Percentiles rank a stretch among this genome's conserved stretches.
Evolutionary conservation across 257 asterid genomes (phyloP).

Genomic region (Penstemon barbatus): DNA sequence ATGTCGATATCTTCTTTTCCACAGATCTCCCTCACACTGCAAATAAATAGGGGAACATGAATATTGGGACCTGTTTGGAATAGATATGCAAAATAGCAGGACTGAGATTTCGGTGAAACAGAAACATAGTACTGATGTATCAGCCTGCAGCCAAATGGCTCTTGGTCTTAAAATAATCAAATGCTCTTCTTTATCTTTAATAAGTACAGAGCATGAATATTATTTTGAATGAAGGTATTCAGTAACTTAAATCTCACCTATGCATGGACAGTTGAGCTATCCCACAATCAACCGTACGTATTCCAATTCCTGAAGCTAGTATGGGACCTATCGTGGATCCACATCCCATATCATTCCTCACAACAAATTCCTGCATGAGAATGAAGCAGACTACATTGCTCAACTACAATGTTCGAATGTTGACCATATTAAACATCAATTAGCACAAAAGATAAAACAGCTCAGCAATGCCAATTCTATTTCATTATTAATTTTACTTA

Average conservation of each 20-base stretch:
- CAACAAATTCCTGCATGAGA: slow-evolving; percentile 74
- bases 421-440: slow-evolving; percentile 7
- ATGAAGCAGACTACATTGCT: slow-evolving; percentile 13
- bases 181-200: slow-evolving; percentile 3
- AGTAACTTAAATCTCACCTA: slow-evolving; percentile 49
- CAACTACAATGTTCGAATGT: slow-evolving; percentile 1
- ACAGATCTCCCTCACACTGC: slow-evolving; percentile 93
- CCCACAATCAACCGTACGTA: slow-evolving; percentile 98
- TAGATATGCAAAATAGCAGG: neutral
- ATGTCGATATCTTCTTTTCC: slow-evolving; percentile 87
- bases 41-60: slow-evolving; percentile 13
- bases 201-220: neutral
- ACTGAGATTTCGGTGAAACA: neutral
- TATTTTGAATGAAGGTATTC: neutral
- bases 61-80: neutral
- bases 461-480: slow-evolving; percentile 10
- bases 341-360: slow-evolving; percentile 97
- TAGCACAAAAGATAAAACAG: slow-evolving; percentile 12
- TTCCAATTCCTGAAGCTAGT: slow-evolving; percentile 95
- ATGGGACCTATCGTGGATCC: slow-evolving; percentile 99
- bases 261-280: slow-evolving; percentile 99
- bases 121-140: neutral
- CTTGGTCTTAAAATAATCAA: neutral
- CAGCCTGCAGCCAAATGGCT: neutral
- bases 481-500: slow-evolving; percentile 7